These are phyloP conservation scores for Aspergillus awamori DNA, from an alignment of 2,329 filamentous ascomycete species.

Conservation along the genomic window DNA sequence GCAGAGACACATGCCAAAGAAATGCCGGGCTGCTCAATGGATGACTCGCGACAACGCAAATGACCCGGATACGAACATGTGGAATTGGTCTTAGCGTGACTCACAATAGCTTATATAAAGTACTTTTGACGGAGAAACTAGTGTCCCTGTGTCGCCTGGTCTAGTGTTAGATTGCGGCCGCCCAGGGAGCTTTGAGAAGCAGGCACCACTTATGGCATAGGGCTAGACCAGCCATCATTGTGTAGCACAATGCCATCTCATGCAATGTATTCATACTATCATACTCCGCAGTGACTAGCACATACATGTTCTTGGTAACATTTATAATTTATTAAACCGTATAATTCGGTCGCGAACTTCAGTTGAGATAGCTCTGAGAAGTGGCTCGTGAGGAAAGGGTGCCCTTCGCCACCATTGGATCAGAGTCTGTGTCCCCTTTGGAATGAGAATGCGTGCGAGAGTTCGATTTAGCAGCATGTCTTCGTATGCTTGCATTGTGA, in stretches of 20 bases:
- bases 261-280: background rate
- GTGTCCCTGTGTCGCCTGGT: background rate
- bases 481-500: background rate
- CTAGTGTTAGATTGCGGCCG: background rate
- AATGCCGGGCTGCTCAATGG: background rate
- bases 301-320: background rate
- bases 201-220: background rate
- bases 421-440: background rate
- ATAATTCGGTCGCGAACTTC: background rate
- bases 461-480: background rate
- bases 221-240: background rate
- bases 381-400: background rate
- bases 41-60: background rate
- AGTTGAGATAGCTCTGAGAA: background rate
- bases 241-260: background rate
- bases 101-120: background rate
- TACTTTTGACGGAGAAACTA: background rate
- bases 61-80: background rate
- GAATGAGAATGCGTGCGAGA: background rate
- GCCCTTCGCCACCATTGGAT: background rate
- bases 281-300: background rate
- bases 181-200: background rate
- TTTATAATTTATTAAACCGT: background rate
- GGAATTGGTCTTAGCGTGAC: background rate
- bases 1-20: background rate